phyloP scores from a whole-genome alignment of 495 filamentous ascomycete species.

The Haplographium delicatum region DNA sequence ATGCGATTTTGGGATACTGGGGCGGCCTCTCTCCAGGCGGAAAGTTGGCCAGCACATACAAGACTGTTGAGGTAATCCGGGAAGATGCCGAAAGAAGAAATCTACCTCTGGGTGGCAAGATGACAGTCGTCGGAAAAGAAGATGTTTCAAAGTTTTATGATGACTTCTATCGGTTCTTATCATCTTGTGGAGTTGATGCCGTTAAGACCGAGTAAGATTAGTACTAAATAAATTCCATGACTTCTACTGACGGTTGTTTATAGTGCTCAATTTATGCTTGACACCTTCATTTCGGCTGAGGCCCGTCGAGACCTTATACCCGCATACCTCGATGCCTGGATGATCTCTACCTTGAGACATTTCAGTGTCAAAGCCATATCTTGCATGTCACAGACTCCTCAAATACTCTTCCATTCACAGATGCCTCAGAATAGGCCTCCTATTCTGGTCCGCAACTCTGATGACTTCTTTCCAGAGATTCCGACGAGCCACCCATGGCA shows the following conservation, averaged over 20 bases:
- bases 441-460: conserved; percentile 76
- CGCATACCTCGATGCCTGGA: conserved; percentile 85
- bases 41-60: conserved; percentile 69
- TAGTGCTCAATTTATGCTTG: conserved; percentile 74
- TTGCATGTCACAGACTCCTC: conserved; percentile 87
- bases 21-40: conserved; percentile 73
- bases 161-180: conserved; percentile 85
- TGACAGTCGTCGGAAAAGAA: conserved; percentile 66
- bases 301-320: conserved; percentile 62
- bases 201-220: conserved; percentile 66
- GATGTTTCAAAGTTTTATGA: conserved; percentile 75
- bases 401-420: conserved; percentile 78
- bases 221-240: background rate
- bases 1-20: conserved; percentile 95
- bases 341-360: conserved; percentile 64
- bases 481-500: conserved; percentile 84
- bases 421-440: conserved; percentile 65
- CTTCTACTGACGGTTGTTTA: background rate
- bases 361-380: conserved; percentile 76
- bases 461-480: conserved; percentile 88
- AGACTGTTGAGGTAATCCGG: conserved; percentile 59
- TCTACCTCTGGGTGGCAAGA: conserved; percentile 50
- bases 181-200: conserved; percentile 61
- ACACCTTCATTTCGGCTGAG: conserved; percentile 62
- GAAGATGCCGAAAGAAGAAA: conserved; percentile 46